These are phyloP conservation scores for Balakata baccata DNA, from an alignment of 345 rosid species.

Conservation along the genomic window DNA sequence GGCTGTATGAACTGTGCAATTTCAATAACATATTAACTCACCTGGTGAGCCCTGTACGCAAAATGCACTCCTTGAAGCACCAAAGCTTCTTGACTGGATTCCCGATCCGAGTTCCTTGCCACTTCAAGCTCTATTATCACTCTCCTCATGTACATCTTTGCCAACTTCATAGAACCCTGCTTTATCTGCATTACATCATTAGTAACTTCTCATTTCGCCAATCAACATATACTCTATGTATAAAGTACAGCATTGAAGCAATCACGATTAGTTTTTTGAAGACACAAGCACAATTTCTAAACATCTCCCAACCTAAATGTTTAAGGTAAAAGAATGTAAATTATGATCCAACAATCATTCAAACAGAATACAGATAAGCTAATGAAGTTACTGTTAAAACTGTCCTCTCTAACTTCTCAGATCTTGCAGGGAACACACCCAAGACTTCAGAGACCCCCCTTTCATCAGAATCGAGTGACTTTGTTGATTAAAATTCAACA, in stretches of 20 bases:
- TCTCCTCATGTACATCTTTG: conserved; percentile 69
- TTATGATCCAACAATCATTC: too few species aligned
- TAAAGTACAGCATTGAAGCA: too few species aligned
- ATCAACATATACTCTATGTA: neutral
- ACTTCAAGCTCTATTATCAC: conserved; percentile 68
- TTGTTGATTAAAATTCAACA: neutral
- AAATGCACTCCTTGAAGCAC: conserved; percentile 80
- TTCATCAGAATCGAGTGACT: neutral
- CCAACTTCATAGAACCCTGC: conserved; percentile 65
- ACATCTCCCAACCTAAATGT: too few species aligned
- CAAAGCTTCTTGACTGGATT: conserved; percentile 64
- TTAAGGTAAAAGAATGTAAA: too few species aligned
- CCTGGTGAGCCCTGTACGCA: conserved; percentile 81
- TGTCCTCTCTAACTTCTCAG: too few species aligned
- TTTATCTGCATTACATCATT: conserved; percentile 54
- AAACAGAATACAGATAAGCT: too few species aligned
- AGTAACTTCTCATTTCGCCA: conserved; percentile 1
- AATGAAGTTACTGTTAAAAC: too few species aligned
- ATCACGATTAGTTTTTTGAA: too few species aligned
- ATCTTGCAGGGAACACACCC: too few species aligned
- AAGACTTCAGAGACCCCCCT: too few species aligned
- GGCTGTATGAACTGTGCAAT: neutral
- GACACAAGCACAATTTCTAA: too few species aligned
- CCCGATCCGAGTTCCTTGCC: conserved; percentile 52
- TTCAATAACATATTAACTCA: conserved; percentile 7